phyloP scores from a whole-genome alignment of 108 stramenopile genomes.

The Nitzschia sp. region DNA sequence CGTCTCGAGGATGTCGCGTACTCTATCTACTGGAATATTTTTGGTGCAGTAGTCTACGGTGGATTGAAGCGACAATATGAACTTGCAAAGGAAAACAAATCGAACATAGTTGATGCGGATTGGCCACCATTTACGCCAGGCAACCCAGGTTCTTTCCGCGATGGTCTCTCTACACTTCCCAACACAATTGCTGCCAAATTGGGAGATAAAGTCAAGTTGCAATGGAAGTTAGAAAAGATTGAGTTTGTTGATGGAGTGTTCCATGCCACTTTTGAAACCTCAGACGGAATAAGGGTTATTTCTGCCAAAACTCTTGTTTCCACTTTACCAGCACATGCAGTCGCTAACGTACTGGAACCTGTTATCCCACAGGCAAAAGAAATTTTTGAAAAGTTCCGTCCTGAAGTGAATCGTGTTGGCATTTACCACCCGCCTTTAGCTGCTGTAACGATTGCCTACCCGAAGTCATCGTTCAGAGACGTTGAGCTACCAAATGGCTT shows the following conservation, averaged over 20 bases:
- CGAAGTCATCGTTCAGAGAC: constrained; percentile 86
- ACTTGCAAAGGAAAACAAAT: constrained; percentile 71
- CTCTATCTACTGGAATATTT: constrained; percentile 75
- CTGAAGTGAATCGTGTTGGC: constrained; percentile 53
- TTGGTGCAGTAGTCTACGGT: constrained; percentile 84
- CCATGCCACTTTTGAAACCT: constrained; percentile 74
- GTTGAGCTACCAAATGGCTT: constrained; percentile 77
- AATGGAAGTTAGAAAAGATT: constrained; percentile 64
- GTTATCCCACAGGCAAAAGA: constrained; percentile 76
- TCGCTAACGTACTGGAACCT: constrained; percentile 50
- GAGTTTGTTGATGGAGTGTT: constrained; percentile 54
- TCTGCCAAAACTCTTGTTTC: constrained; percentile 68
- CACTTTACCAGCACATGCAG: constrained; percentile 84
- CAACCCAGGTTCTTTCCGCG: constrained; percentile 83
- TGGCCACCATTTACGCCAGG: constrained; percentile 85
- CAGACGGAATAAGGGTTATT: constrained; percentile 51
- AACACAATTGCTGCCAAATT: constrained; percentile 72
- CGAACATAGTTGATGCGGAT: constrained; percentile 65
- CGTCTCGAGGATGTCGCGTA: constrained; percentile 77
- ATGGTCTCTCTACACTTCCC: constrained; percentile 83
- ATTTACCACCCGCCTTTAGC: constrained; percentile 94
- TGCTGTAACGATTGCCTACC: constrained; percentile 91
- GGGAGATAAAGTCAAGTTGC: constrained; percentile 56
- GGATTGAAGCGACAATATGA: constrained; percentile 77
- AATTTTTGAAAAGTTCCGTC: constrained; percentile 67